Evolutionary conservation across 129 eudicot genomes (phyloP).

Genomic region (Tagetes erecta): DNA sequence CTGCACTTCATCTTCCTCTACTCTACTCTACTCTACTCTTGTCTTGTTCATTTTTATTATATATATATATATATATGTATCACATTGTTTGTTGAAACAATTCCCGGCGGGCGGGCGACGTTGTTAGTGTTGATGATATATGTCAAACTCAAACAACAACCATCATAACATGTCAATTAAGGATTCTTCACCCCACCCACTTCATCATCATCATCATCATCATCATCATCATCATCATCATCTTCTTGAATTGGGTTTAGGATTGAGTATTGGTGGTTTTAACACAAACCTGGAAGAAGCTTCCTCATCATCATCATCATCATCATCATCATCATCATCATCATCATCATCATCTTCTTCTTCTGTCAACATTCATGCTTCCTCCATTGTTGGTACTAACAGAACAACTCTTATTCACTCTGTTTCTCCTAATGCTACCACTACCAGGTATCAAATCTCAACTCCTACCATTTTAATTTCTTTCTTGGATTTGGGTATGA

Average conservation of each 20-base stretch:
- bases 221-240: constrained; percentile 24
- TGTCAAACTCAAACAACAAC: constrained; percentile 21
- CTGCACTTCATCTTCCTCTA: constrained; percentile 34
- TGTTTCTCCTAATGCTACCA: constrained; percentile 50
- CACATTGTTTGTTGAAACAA: neutral
- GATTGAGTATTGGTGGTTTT: constrained; percentile 68
- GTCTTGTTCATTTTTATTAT: no score
- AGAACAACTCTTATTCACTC: constrained; percentile 60
- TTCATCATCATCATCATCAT: constrained; percentile 1
- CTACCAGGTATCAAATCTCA: constrained; percentile 30
- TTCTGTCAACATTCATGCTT: constrained; percentile 39
- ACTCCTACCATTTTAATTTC: neutral
- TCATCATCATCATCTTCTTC: constrained; percentile 27
- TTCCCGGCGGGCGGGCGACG: constrained; percentile 14
- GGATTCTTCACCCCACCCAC: constrained; percentile 60
- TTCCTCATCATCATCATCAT: constrained; percentile 18
- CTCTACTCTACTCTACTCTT: neutral
- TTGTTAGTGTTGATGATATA: constrained; percentile 35
- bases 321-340: constrained; percentile 35
- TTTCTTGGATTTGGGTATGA: constrained; percentile 3
- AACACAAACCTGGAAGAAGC: constrained; percentile 28
- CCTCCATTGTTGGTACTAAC: constrained; percentile 60
- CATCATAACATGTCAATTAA: constrained; percentile 33
- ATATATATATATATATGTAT: no score
- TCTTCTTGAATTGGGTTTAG: constrained; percentile 81